phyloP scores from a whole-genome alignment of 1,139 yeast species.

The Yamadazyma epiphylla region DNA sequence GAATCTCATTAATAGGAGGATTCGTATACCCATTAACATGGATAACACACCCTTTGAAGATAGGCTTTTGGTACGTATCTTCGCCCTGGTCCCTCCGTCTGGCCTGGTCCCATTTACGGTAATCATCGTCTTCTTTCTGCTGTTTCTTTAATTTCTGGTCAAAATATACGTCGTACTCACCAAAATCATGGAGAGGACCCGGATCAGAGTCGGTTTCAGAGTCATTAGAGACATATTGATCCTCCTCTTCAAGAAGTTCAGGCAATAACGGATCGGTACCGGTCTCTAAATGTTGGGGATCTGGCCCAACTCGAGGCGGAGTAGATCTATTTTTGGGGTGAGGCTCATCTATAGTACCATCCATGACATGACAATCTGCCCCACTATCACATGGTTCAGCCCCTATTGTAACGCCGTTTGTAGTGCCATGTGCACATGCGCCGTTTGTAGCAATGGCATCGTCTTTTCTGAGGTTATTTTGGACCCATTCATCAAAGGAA shows the following conservation, averaged over 20 bases:
- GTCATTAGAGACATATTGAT: constrained; percentile 11
- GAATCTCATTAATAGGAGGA: constrained; percentile 73
- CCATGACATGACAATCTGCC: too few species aligned
- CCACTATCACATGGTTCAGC: too few species aligned
- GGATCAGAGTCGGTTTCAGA: constrained; percentile 16
- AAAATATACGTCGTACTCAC: constrained; percentile 68
- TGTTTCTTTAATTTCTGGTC: constrained; percentile 65
- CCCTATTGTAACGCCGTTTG: too few species aligned
- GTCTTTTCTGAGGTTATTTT: too few species aligned
- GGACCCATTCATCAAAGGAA: constrained; percentile 21
- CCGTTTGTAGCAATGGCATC: too few species aligned
- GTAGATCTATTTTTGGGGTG: too few species aligned
- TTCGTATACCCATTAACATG: constrained; percentile 84
- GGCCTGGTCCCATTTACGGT: constrained; percentile 45
- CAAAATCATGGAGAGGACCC: constrained; percentile 51
- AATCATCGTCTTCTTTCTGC: constrained; percentile 58
- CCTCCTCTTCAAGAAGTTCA: too few species aligned
- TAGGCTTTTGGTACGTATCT: constrained; percentile 18
- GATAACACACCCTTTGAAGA: constrained; percentile 62
- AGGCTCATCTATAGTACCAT: constrained; percentile 1
- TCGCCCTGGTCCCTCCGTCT: constrained; percentile 26
- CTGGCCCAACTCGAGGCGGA: too few species aligned
- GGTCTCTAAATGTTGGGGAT: too few species aligned
- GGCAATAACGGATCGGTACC: too few species aligned
- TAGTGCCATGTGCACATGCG: too few species aligned